Conservation (phyloP, 83 land plant species). For the Picea engelmannii region DNA sequence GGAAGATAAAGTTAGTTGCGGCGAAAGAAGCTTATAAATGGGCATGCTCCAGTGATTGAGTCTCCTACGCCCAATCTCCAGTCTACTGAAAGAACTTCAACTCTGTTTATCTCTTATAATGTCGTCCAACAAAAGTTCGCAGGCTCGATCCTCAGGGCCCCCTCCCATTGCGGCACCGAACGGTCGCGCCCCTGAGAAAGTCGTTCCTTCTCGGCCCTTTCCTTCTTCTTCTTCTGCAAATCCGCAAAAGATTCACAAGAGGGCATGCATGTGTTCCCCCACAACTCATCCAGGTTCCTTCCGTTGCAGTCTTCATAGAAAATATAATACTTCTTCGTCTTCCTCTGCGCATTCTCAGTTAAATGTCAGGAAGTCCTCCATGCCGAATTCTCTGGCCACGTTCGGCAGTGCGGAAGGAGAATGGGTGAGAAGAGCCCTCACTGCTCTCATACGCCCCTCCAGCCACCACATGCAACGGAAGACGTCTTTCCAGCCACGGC, state of each 20-base stretch:
- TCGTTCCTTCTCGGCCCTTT: not conserved
- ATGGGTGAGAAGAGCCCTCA: slow-evolving; percentile 49
- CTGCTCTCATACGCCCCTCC: slow-evolving; percentile 59
- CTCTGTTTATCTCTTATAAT: no score
- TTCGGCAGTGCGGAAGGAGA: slow-evolving; percentile 46
- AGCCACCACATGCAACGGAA: slow-evolving; percentile 55
- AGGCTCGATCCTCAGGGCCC: not conserved
- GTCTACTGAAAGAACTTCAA: no score
- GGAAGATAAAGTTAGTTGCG: no score
- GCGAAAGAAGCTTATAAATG: no score
- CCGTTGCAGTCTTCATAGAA: slow-evolving; percentile 39
- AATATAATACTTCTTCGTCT: not conserved
- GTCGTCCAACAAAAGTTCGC: not conserved
- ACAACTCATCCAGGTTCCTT: slow-evolving; percentile 49
- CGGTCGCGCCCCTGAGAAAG: not conserved
- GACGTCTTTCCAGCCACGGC: slow-evolving; percentile 39
- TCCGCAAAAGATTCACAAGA: not conserved
- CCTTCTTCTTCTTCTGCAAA: no score
- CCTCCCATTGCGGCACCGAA: no score
- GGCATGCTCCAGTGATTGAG: no score
- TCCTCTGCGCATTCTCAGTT: slow-evolving; percentile 23
- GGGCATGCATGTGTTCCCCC: slow-evolving; percentile 45
- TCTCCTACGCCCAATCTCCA: no score
- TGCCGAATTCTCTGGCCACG: slow-evolving; percentile 50
- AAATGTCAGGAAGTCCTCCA: slow-evolving; percentile 38